Percentiles rank a stretch among this genome's conserved stretches.
These are phyloP conservation scores for Chondrus crispus DNA, from an alignment of 23 red algal species.

Conservation along the genomic window DNA sequence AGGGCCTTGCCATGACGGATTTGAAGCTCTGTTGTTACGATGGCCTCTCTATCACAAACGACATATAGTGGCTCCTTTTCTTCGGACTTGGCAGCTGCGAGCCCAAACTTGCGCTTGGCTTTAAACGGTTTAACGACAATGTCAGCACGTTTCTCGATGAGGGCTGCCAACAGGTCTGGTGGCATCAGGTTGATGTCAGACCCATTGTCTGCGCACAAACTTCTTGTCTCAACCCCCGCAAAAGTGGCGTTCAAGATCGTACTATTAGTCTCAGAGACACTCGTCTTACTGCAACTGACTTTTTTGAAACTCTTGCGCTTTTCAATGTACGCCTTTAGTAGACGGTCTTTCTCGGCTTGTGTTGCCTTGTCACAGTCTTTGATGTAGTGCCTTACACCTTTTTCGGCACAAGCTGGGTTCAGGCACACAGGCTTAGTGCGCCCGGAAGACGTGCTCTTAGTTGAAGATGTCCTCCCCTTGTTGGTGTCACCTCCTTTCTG, in stretches of 20 bases:
- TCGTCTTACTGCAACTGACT: too few species aligned
- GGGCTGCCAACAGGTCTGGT: not conserved
- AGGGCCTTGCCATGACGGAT: constrained; percentile 5
- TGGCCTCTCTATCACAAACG: not conserved
- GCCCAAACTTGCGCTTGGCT: not conserved
- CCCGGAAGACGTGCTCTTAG: too few species aligned
- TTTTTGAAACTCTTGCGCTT: too few species aligned
- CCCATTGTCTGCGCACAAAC: not conserved
- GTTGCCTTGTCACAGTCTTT: not conserved
- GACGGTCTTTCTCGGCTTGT: not conserved
- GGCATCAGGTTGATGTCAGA: not conserved
- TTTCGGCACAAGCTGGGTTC: not conserved
- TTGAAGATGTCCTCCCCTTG: not conserved
- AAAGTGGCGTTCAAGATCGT: not conserved
- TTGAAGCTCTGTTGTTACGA: not conserved
- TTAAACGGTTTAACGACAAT: not conserved
- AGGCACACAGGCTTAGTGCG: not conserved
- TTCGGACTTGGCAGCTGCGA: not conserved
- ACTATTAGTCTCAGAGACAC: too few species aligned
- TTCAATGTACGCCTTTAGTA: too few species aligned
- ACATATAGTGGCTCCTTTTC: not conserved
- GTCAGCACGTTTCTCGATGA: not conserved
- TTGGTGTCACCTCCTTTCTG: not conserved
- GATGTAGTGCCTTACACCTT: not conserved
- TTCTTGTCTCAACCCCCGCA: not conserved